phyloP scores from a whole-genome alignment of 257 asterid genomes.

The Schizonepeta tenuifolia region DNA sequence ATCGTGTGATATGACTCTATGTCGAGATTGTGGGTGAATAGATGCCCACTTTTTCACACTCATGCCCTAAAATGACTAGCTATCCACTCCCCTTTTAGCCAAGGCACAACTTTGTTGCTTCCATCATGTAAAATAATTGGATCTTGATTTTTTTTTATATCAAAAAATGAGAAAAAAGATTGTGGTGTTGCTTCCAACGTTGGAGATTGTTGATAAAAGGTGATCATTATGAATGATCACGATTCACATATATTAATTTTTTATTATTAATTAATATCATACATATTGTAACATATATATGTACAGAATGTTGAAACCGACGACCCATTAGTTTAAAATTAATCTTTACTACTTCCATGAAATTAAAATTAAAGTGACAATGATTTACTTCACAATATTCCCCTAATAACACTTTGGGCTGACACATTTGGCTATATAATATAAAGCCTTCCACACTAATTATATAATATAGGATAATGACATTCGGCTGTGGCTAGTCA shows the following conservation, averaged over 20 bases:
- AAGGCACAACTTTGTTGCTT: background rate
- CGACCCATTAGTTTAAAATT: too few species aligned
- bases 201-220: background rate
- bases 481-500: too few species aligned
- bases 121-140: background rate
- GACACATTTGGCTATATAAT: too few species aligned
- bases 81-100: background rate
- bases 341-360: background rate
- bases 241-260: too few species aligned
- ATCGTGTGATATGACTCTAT: slow-evolving; percentile 19
- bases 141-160: background rate
- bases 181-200: background rate
- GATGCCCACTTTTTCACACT: slow-evolving; percentile 46
- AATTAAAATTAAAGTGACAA: too few species aligned
- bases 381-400: too few species aligned
- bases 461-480: too few species aligned
- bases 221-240: background rate
- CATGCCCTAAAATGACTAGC: background rate
- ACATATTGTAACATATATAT: too few species aligned
- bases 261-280: too few species aligned
- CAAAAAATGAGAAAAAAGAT: background rate
- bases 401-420: too few species aligned
- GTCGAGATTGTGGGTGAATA: slow-evolving; percentile 52
- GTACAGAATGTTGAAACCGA: too few species aligned
- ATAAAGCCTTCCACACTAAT: too few species aligned